A percentile compares a stretch with the other conserved stretches of the same genome.
These are phyloP conservation scores for Xylaria intraflava DNA, from an alignment of 495 filamentous ascomycete genomes.

Conservation along the genomic window DNA sequence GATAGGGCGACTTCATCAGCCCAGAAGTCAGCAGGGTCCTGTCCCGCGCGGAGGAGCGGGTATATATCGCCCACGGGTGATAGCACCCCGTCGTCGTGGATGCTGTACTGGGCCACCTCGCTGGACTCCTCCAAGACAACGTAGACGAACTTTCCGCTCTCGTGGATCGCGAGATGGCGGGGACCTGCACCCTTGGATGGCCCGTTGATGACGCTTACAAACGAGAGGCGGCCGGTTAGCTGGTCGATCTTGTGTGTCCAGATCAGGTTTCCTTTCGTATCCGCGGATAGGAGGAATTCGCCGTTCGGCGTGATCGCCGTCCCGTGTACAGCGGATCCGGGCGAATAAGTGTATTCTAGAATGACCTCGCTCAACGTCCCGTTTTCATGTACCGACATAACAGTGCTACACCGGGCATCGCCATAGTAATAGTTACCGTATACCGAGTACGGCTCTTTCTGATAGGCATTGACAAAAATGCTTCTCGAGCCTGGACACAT, in stretches of 20 bases:
- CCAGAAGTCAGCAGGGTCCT: constrained; percentile 23
- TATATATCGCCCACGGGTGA: constrained; percentile 5
- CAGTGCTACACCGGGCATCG: constrained; percentile 27
- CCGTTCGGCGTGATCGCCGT: constrained; percentile 20
- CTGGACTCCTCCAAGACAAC: constrained; percentile 26
- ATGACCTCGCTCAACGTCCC: constrained; percentile 22
- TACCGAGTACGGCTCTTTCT: constrained; percentile 23
- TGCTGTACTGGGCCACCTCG: constrained; percentile 13
- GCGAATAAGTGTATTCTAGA: constrained; percentile 22
- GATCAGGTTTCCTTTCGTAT: constrained; percentile 26
- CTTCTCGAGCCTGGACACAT: constrained; percentile 33
- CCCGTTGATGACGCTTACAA: constrained; percentile 7
- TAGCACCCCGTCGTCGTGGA: constrained; percentile 1
- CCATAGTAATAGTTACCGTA: constrained; percentile 28
- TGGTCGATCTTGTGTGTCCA: constrained; percentile 30
- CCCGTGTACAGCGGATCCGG: constrained; percentile 29
- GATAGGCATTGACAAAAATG: constrained; percentile 23
- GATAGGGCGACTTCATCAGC: constrained; percentile 35
- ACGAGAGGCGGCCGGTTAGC: constrained; percentile 11
- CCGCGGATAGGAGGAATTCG: constrained; percentile 28
- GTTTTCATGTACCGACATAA: constrained; percentile 23
- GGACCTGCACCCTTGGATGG: constrained; percentile 19
- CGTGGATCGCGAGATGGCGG: constrained; percentile 25
- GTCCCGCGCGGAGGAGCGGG: constrained; percentile 6
- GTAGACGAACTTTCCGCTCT: constrained; percentile 25